Conservation (phyloP, 768 basidiomycete genomes). For the Terana coerulea region DNA sequence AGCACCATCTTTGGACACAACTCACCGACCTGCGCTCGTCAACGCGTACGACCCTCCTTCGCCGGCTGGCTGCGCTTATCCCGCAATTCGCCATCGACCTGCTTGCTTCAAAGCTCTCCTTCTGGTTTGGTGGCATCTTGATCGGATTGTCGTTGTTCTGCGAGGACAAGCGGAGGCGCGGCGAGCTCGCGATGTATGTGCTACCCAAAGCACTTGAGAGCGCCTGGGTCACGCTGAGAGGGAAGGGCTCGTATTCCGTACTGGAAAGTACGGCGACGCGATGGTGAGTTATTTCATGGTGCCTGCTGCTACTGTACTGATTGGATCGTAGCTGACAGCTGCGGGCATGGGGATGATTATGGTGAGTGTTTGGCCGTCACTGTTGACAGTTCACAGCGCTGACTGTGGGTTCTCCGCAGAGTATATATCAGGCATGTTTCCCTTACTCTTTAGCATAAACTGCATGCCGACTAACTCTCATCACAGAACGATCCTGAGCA, state of each 20-base stretch:
- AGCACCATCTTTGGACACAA: constrained; percentile 51
- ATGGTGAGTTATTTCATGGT: constrained; percentile 39
- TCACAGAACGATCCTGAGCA: constrained; percentile 75
- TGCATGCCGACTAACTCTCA: neutral
- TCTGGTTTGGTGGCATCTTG: constrained; percentile 70
- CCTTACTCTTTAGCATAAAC: neutral
- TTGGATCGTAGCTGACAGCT: constrained; percentile 54
- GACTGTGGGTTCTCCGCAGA: constrained; percentile 50
- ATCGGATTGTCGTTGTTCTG: constrained; percentile 78
- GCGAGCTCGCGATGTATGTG: constrained; percentile 89
- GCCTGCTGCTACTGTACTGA: neutral
- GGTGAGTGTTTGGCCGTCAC: constrained; percentile 56
- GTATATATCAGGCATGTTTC: constrained; percentile 63
- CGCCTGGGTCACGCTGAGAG: constrained; percentile 77
- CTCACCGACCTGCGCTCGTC: constrained; percentile 25
- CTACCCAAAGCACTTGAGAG: constrained; percentile 89
- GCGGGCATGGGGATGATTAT: constrained; percentile 92
- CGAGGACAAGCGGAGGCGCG: constrained; percentile 84
- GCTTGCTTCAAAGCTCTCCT: constrained; percentile 65
- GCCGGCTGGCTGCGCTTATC: constrained; percentile 23
- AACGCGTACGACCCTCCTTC: constrained; percentile 24
- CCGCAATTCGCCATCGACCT: constrained; percentile 44
- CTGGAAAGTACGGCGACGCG: constrained; percentile 66
- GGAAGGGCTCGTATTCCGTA: constrained; percentile 70
- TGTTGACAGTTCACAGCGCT: too few species aligned